Evolutionary conservation across 805 yeast genomes (phyloP), one percentile per base, ranked within the genome.

Genomic region (Ogataea minuta): DNA sequence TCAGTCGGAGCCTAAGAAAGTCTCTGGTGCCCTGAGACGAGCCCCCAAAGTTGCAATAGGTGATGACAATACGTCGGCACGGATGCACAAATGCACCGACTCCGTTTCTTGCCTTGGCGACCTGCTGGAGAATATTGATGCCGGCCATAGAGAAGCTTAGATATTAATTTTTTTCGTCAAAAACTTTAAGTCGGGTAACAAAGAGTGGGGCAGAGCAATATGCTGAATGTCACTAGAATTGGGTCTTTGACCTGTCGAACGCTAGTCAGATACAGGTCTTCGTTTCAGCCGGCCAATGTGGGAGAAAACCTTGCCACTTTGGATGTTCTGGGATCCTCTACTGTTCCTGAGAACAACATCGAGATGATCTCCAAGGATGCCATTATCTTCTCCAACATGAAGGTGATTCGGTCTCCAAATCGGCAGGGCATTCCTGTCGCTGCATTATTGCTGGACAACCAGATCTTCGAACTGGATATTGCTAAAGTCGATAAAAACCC

Each of bases 1-100:
- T 66, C 23, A 77, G 70, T 52, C 75, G 71, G 36, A 60, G 71
- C 29, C 72, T 67, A 28, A 93, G 65, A 44, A 84, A 78, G 39
- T 83, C 80, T 57, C 68, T 71, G 67, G 89, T 75, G 3, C 97
- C 97, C 36, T 72, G 71, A 1, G 98, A 90, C 2, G 95, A 84
- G 15, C 97, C 98, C 29, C 97, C 98, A 82, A 95, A 84, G 71
- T 93, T 89, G 68, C 96, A 89, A 66, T 81, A 93, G 45, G 85
- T 83, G 31, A 93, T 61, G 1, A 82, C 73, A 36, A 93, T 73
- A 56, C 76, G 78, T 52, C 76, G 78, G 67, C 98, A 89, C 27
- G 90, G 88, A 16, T 70, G 67, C 6, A 85, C 72, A 56, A 74
- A 85, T 0, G 90, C 78, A 3, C 89, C 88, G 14, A 84, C 67